Conservation (phyloP, 495 filamentous ascomycete genomes). For the Recurvomyces mirabilis region DNA sequence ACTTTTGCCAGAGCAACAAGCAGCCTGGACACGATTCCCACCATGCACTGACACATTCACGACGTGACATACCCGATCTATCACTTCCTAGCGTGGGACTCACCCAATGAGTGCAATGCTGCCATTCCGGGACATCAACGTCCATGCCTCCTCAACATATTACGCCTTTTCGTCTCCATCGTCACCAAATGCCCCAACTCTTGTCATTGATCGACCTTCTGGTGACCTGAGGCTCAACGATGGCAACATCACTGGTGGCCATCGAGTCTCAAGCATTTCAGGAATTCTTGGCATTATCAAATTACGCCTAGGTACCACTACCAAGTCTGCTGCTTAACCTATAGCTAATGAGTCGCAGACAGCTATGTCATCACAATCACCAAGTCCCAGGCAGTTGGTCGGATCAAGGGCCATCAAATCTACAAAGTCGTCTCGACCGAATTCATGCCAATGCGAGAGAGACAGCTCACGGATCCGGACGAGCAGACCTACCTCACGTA, state of each 20-base stretch:
- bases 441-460: slow-evolving; percentile 86
- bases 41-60: too few species aligned
- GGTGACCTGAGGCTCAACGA: slow-evolving; percentile 80
- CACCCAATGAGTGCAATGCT: slow-evolving; percentile 53
- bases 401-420: slow-evolving; percentile 82
- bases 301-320: slow-evolving; percentile 66
- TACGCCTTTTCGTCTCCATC: slow-evolving; percentile 97
- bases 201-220: slow-evolving; percentile 84
- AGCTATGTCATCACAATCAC: slow-evolving; percentile 96
- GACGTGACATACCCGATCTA: too few species aligned
- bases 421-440: slow-evolving; percentile 88
- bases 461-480: slow-evolving; percentile 77
- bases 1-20: too few species aligned
- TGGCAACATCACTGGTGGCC: slow-evolving; percentile 58
- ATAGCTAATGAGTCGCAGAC: slow-evolving; percentile 43
- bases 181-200: slow-evolving; percentile 71
- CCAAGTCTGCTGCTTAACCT: background rate
- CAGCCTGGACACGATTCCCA: too few species aligned
- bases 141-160: slow-evolving; percentile 78
- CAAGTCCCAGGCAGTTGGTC: slow-evolving; percentile 81
- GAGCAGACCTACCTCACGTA: slow-evolving; percentile 82
- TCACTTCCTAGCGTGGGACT: too few species aligned
- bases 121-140: slow-evolving; percentile 92
- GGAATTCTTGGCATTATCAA: slow-evolving; percentile 89
- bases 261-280: slow-evolving; percentile 83